These are phyloP conservation scores for Kwoniella europaea DNA, from an alignment of 768 basidiomycete species.

Conservation along the genomic window DNA sequence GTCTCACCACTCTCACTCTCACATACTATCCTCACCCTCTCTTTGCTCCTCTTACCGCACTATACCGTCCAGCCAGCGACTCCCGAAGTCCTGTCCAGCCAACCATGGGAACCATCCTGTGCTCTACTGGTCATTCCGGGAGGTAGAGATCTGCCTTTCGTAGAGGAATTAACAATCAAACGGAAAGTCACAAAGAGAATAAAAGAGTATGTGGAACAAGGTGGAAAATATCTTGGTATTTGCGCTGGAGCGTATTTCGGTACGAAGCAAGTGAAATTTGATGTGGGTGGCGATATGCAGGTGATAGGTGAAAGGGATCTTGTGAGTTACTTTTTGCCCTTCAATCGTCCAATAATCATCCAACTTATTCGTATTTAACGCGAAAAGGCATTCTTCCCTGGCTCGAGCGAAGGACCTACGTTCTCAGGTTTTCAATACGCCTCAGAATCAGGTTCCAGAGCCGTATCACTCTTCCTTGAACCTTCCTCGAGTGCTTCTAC, in stretches of 20 bases:
- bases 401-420: constrained; percentile 60
- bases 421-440: constrained; percentile 62
- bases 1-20: constrained; percentile 51
- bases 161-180: constrained; percentile 54
- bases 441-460: constrained; percentile 60
- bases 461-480: constrained; percentile 54
- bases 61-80: constrained; percentile 78
- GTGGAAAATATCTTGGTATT: constrained; percentile 74
- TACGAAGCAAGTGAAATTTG: constrained; percentile 60
- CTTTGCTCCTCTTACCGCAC: constrained; percentile 67
- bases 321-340: constrained; percentile 22
- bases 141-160: constrained; percentile 62
- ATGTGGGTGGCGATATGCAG: constrained; percentile 58
- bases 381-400: constrained; percentile 60
- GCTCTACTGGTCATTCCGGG: constrained; percentile 80
- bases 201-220: constrained; percentile 67
- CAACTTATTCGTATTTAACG: neutral
- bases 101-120: constrained; percentile 79
- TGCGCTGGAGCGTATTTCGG: constrained; percentile 68
- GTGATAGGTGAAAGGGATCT: constrained; percentile 60
- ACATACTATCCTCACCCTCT: constrained; percentile 49
- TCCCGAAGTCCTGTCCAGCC: constrained; percentile 65
- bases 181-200: constrained; percentile 62
- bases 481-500: constrained; percentile 12
- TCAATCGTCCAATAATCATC: neutral